phyloP scores from a whole-genome alignment of 495 filamentous ascomycete genomes.

The Trichoderma reesei region DNA sequence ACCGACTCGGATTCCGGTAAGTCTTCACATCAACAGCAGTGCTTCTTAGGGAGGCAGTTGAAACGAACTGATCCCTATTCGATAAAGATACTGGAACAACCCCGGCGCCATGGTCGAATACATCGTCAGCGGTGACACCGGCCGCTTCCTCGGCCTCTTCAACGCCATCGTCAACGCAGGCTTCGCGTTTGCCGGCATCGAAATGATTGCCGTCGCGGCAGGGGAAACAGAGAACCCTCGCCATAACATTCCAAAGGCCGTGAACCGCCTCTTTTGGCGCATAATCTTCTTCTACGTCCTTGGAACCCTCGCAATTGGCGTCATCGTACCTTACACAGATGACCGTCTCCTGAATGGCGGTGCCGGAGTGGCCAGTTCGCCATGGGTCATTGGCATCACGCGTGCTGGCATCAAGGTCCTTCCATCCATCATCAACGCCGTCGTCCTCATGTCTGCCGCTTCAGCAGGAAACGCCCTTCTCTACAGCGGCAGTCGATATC shows the following conservation, averaged over 20 bases:
- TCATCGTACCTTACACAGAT: constrained; percentile 46
- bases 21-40: background rate
- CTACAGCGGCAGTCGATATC: constrained; percentile 42
- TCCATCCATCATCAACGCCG: constrained; percentile 54
- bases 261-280: constrained; percentile 53
- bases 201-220: constrained; percentile 42
- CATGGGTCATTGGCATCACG: constrained; percentile 50
- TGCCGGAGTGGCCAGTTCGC: constrained; percentile 46
- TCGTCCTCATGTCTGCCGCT: constrained; percentile 41
- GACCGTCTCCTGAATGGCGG: constrained; percentile 32
- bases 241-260: constrained; percentile 52
- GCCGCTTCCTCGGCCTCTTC: constrained; percentile 24
- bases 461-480: constrained; percentile 38
- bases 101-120: constrained; percentile 54
- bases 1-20: constrained; percentile 49
- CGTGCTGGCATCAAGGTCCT: constrained; percentile 54
- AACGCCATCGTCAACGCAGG: constrained; percentile 22
- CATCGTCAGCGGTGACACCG: constrained; percentile 33
- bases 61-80: background rate
- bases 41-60: background rate
- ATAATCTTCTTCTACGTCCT: constrained; percentile 58
- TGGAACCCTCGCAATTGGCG: constrained; percentile 54
- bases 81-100: constrained; percentile 40
- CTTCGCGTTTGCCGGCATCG: constrained; percentile 25
- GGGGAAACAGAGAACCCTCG: constrained; percentile 61